Conservation (phyloP, 2,329 filamentous ascomycete genomes). For the Albophoma yamanashiensis region DNA sequence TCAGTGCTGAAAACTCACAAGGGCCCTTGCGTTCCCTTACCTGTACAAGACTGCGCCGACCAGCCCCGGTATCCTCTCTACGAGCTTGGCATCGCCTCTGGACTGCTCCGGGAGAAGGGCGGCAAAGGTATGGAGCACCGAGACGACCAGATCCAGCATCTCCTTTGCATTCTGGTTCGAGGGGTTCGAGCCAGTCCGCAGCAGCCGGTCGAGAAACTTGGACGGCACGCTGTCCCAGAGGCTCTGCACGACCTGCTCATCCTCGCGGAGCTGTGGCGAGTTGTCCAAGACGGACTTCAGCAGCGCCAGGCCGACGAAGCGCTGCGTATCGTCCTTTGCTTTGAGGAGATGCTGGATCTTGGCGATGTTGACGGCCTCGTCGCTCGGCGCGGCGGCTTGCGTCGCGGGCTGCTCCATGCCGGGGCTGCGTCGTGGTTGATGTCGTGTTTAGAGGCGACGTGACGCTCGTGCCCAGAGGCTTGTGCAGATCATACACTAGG, state of each 20-base stretch:
- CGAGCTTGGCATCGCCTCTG: slow-evolving; percentile 33
- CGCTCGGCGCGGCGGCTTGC: slow-evolving; percentile 1
- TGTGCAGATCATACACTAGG: not conserved
- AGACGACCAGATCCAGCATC: slow-evolving; percentile 54
- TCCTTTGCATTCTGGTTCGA: slow-evolving; percentile 37
- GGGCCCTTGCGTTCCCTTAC: slow-evolving; percentile 18
- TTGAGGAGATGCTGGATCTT: slow-evolving; percentile 46
- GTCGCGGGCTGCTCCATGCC: not conserved
- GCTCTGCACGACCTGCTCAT: slow-evolving; percentile 31
- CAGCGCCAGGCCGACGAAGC: slow-evolving; percentile 57
- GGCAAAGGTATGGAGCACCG: slow-evolving; percentile 52
- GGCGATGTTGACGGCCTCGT: slow-evolving; percentile 17
- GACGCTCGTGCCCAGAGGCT: not conserved
- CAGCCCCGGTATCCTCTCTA: slow-evolving; percentile 41
- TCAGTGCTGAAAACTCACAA: not conserved
- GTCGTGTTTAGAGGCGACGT: not conserved
- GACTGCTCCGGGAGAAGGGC: slow-evolving; percentile 41
- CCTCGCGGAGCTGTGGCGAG: slow-evolving; percentile 36
- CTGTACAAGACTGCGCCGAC: slow-evolving; percentile 42
- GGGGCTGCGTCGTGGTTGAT: not conserved
- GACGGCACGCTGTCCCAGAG: slow-evolving; percentile 51
- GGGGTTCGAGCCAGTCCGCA: slow-evolving; percentile 39
- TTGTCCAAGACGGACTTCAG: slow-evolving; percentile 57
- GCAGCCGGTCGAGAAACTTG: slow-evolving; percentile 53
- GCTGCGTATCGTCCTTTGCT: slow-evolving; percentile 54